These are phyloP conservation scores for Takashimella tepidaria DNA, from an alignment of 1,284 basidiomycete species.

Conservation along the genomic window DNA sequence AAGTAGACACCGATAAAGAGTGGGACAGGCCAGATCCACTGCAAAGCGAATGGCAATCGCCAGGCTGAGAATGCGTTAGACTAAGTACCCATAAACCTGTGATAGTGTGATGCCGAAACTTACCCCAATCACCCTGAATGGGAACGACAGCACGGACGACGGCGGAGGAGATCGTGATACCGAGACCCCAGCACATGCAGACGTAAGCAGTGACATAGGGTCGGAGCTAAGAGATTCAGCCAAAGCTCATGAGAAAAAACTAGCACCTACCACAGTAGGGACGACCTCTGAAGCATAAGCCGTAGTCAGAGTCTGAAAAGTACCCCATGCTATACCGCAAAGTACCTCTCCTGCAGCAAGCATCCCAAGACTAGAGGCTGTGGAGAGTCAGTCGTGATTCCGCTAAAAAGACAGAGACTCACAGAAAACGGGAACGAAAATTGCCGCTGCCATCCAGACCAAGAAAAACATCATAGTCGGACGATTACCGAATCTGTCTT, in stretches of 20 bases:
- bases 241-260: not conserved
- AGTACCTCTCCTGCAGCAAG: not conserved
- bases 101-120: not conserved
- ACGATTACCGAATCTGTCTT: constrained; percentile 44
- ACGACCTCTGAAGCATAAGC: constrained; percentile 53
- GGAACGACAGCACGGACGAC: constrained; percentile 44
- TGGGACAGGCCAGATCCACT: constrained; percentile 46
- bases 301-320: constrained; percentile 45
- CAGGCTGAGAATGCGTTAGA: constrained; percentile 12
- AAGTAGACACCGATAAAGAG: constrained; percentile 38
- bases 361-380: constrained; percentile 14
- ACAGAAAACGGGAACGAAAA: constrained; percentile 44
- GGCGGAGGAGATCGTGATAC: constrained; percentile 49
- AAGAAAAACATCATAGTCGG: constrained; percentile 40
- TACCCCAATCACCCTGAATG: constrained; percentile 37
- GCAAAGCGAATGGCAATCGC: constrained; percentile 21
- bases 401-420: constrained; percentile 29
- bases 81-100: not conserved
- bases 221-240: constrained; percentile 31
- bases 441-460: constrained; percentile 24
- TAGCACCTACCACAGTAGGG: constrained; percentile 37
- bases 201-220: constrained; percentile 52
- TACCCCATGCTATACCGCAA: not conserved
- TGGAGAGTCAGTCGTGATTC: constrained; percentile 10
- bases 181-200: constrained; percentile 52